Evolutionary conservation across 768 basidiomycete genomes (phyloP).

Genomic region (Lactarius quietus): DNA sequence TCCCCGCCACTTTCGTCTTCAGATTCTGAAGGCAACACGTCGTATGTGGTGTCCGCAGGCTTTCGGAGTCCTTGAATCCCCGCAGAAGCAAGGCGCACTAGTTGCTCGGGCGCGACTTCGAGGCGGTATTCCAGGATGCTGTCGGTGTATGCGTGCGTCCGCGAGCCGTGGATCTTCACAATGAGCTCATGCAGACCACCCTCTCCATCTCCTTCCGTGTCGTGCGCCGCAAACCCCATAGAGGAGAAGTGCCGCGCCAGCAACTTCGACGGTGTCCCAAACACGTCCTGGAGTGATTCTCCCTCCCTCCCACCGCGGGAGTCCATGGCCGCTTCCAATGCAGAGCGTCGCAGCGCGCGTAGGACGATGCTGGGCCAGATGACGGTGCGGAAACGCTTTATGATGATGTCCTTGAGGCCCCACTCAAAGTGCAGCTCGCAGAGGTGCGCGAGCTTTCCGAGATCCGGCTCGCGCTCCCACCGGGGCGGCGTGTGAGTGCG

Average conservation of each 20-base stretch:
- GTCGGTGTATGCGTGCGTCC: slow-evolving; percentile 70
- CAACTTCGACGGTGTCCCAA: slow-evolving; percentile 48
- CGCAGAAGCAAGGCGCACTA: slow-evolving; percentile 61
- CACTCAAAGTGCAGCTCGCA: slow-evolving; percentile 93
- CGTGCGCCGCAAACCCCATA: slow-evolving; percentile 35
- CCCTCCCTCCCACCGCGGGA: slow-evolving; percentile 8
- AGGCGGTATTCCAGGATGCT: slow-evolving; percentile 73
- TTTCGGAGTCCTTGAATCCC: slow-evolving; percentile 63
- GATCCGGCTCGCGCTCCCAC: slow-evolving; percentile 59
- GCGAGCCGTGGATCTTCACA: slow-evolving; percentile 59
- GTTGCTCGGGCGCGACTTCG: slow-evolving; percentile 62
- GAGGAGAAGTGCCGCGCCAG: slow-evolving; percentile 55
- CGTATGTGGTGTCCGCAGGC: slow-evolving; percentile 28
- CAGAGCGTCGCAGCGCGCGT: slow-evolving; percentile 64
- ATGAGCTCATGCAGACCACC: slow-evolving; percentile 46
- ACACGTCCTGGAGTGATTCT: not conserved
- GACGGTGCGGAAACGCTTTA: slow-evolving; percentile 79
- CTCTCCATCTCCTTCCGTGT: slow-evolving; percentile 33
- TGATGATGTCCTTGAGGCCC: slow-evolving; percentile 79
- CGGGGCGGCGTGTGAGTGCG: slow-evolving; percentile 33
- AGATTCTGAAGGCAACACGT: slow-evolving; percentile 37
- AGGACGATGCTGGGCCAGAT: slow-evolving; percentile 76
- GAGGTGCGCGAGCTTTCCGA: slow-evolving; percentile 65
- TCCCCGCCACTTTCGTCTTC: slow-evolving; percentile 43
- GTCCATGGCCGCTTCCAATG: slow-evolving; percentile 36